Base-by-base conservation (phyloP, 2,329 filamentous ascomycete species). In the Pestalotiopsis fici region DNA sequence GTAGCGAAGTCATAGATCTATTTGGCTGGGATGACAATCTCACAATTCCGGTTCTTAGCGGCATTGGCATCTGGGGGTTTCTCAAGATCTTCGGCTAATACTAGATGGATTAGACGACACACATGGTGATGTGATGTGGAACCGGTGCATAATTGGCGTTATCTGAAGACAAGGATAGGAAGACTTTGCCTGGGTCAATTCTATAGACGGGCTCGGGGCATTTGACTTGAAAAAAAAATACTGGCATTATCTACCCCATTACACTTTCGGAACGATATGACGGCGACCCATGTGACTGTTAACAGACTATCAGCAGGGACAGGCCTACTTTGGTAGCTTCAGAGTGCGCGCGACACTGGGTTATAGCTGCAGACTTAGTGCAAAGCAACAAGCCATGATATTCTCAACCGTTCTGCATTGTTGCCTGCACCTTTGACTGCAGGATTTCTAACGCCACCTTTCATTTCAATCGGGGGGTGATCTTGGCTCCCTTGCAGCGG, bases 1-100 rank as follows among this genome's bases (percentile, higher is more conserved):
- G 90, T 57, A 98, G 94, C 75, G 96, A 99, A 81, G 92, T 95
- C 18, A 86, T 97, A 59, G 94, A 99, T 81, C 76, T 98, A 0
- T 98, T 94, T 78, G 93, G 94, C 60, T 95, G 94, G 92, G 96
- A 99, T 76, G 96, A 99, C 81, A 99, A 99, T 80, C 84, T 99
- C 74, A 98, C 95, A 62, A 99, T 99, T 79, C 96, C 96, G 2
- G 90, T 97, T 28, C 85, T 99, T 62, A 97, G 94, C 77, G 94
- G 95, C 27, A 81, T 94, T 59, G 95, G 95, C 6, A 90, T 99
- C 69, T 97, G 93, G 91, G 92, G 91, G 0, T 98, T 99, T 78
- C 85, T 98, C 74, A 97, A 93, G 82, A 79, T 94, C 61, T 98
- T 98, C 85, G 91, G 91, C 65, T 89, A 83, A 78, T 67, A 50